These are phyloP conservation scores for Claviceps lovelessii DNA, from an alignment of 2,329 filamentous ascomycete genomes.

Conservation along the genomic window DNA sequence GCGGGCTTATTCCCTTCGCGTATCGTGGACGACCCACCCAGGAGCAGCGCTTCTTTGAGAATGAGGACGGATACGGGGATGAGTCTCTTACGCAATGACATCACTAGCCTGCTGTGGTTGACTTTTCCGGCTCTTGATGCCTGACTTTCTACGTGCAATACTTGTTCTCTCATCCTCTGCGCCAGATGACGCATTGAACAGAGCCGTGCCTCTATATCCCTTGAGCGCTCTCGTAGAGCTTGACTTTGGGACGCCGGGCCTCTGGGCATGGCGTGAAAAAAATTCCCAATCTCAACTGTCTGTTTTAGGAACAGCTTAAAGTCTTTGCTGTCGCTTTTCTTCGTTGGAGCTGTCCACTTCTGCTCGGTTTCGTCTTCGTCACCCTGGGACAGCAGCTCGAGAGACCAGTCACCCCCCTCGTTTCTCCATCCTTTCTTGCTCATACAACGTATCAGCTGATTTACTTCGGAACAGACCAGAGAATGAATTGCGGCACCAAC, in stretches of 20 bases:
- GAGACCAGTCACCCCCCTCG: not conserved
- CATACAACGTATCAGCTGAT: not conserved
- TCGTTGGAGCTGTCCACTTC: not conserved
- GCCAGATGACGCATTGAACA: not conserved
- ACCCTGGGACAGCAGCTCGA: not conserved
- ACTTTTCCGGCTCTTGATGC: not conserved
- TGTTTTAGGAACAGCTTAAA: not conserved
- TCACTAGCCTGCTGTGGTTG: constrained; percentile 1
- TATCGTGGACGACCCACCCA: constrained; percentile 6
- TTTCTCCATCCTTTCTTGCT: constrained; percentile 1
- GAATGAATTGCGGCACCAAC: not conserved
- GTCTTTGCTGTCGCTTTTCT: not conserved
- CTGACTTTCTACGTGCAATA: not conserved
- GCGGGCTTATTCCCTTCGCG: not conserved
- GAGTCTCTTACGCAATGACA: constrained; percentile 8
- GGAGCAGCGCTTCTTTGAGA: constrained; percentile 10
- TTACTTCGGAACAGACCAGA: not conserved
- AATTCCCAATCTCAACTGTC: not conserved
- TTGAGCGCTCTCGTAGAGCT: not conserved
- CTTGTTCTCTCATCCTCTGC: not conserved
- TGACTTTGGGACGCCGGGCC: not conserved
- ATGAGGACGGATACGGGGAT: constrained; percentile 14
- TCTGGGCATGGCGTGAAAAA: not conserved
- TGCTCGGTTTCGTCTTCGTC: not conserved
- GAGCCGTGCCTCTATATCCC: not conserved